Percentiles rank a stretch among this genome's conserved stretches.
phyloP scores from a whole-genome alignment of 768 basidiomycete genomes.

The Pisolithus sp. region DNA sequence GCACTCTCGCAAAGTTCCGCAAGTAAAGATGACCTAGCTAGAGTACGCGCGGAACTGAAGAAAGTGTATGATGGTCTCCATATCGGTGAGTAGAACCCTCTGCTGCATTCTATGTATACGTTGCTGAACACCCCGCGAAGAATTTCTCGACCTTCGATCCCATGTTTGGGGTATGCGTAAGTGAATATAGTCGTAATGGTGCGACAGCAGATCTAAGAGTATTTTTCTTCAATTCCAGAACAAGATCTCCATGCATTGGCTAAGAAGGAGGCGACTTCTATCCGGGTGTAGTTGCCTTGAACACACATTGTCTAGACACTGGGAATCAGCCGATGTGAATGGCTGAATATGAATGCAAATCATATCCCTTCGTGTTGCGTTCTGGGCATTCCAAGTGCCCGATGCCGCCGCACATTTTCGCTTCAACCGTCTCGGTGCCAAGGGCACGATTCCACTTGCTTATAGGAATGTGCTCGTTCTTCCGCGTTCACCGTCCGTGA shows the following conservation, averaged over 20 bases:
- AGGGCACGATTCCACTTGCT: too few relatives aligned
- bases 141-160: slow-evolving; percentile 73
- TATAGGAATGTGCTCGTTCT: too few relatives aligned
- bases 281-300: slow-evolving; percentile 39
- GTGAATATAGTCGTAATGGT: slow-evolving; percentile 24
- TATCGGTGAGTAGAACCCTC: slow-evolving; percentile 45
- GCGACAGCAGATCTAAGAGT: neutral
- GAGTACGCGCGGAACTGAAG: slow-evolving; percentile 76
- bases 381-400: too few relatives aligned
- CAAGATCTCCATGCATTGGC: slow-evolving; percentile 72
- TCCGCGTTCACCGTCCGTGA: too few relatives aligned
- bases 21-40: slow-evolving; percentile 74
- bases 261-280: slow-evolving; percentile 59
- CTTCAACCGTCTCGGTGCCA: too few relatives aligned
- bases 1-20: slow-evolving; percentile 59
- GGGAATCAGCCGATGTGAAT: neutral
- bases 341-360: too few relatives aligned
- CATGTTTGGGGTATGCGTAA: slow-evolving; percentile 87
- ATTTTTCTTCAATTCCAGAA: slow-evolving; percentile 36
- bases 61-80: slow-evolving; percentile 81
- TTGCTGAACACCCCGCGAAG: slow-evolving; percentile 28
- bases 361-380: too few relatives aligned
- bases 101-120: neutral
- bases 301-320: neutral
- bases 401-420: too few relatives aligned